These are phyloP conservation scores for Trichoderma endophyticum DNA, from an alignment of 2,329 filamentous ascomycete species.

Conservation along the genomic window DNA sequence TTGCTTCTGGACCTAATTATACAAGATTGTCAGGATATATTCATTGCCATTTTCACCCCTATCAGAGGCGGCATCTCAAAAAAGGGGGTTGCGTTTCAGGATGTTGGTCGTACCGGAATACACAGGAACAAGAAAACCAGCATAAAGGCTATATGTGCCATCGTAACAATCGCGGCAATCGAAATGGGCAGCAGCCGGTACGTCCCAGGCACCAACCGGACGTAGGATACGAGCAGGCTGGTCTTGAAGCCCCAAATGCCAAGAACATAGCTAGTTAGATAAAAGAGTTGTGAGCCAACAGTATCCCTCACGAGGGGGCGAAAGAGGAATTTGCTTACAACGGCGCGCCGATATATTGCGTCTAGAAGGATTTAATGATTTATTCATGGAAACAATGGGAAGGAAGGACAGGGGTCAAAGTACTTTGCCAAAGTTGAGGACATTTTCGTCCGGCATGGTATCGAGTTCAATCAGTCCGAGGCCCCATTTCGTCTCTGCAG, in stretches of 20 bases:
- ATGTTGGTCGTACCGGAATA: constrained; percentile 27
- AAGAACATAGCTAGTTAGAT: constrained; percentile 35
- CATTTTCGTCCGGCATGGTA: constrained; percentile 38
- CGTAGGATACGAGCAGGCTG: constrained; percentile 42
- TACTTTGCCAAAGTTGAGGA: constrained; percentile 38
- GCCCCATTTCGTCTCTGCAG: constrained; percentile 43
- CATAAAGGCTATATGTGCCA: constrained; percentile 41
- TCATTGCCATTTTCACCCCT: background rate
- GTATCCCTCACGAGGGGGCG: too few species aligned
- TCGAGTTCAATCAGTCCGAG: constrained; percentile 35
- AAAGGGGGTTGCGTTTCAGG: background rate
- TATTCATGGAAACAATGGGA: background rate
- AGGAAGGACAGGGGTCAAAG: background rate
- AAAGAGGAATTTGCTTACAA: constrained; percentile 33
- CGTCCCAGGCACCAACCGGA: constrained; percentile 41
- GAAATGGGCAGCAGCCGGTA: constrained; percentile 35
- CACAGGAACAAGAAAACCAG: constrained; percentile 37
- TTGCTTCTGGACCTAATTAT: constrained; percentile 30
- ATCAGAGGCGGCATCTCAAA: background rate
- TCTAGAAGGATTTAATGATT: constrained; percentile 16
- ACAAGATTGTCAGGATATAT: background rate
- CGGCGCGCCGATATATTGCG: constrained; percentile 42
- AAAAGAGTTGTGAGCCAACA: background rate
- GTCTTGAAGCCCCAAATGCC: constrained; percentile 47
- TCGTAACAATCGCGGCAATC: constrained; percentile 34